phyloP scores from a whole-genome alignment of 305 asterid species.

The Rubia tinctorum region DNA sequence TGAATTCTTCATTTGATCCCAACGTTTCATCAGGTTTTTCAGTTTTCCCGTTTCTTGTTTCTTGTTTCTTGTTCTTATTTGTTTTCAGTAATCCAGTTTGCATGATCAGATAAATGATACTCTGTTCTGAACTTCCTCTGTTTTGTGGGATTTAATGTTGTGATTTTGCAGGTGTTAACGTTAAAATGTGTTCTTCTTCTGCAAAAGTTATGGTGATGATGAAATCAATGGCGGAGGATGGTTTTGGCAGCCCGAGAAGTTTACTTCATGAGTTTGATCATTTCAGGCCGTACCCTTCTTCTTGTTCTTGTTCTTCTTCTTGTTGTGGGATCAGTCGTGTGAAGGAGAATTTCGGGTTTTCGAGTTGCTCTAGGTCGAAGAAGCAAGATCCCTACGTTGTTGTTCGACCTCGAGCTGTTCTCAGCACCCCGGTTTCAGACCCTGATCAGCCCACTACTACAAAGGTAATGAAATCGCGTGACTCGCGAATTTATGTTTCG shows the following conservation, averaged over 20 bases:
- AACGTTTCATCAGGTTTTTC: slow-evolving; percentile 5
- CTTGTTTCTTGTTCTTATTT: neutral
- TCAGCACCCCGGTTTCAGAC: slow-evolving; percentile 53
- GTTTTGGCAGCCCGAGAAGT: slow-evolving; percentile 30
- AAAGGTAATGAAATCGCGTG: slow-evolving; percentile 36
- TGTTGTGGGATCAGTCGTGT: slow-evolving; percentile 15
- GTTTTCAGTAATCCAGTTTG: neutral
- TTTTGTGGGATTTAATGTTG: neutral
- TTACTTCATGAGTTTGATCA: slow-evolving; percentile 21
- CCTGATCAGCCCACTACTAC: slow-evolving; percentile 47
- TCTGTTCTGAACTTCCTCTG: neutral
- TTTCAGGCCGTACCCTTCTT: slow-evolving; percentile 19
- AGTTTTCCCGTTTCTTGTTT: neutral
- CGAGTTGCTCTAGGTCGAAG: slow-evolving; percentile 21
- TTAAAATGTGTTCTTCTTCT: slow-evolving; percentile 43
- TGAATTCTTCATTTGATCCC: slow-evolving; percentile 1
- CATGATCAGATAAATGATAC: neutral
- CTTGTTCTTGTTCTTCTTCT: slow-evolving; percentile 15
- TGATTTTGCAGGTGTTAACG: neutral
- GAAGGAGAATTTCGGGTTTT: slow-evolving; percentile 28
- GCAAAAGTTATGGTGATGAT: slow-evolving; percentile 44
- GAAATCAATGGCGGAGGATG: slow-evolving; percentile 38
- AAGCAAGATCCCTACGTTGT: slow-evolving; percentile 21
- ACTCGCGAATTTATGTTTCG: too few species aligned
- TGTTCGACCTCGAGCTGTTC: slow-evolving; percentile 38